These are phyloP conservation scores for Fusarium mundagurra DNA, from an alignment of 2,329 filamentous ascomycete species.

Conservation along the genomic window DNA sequence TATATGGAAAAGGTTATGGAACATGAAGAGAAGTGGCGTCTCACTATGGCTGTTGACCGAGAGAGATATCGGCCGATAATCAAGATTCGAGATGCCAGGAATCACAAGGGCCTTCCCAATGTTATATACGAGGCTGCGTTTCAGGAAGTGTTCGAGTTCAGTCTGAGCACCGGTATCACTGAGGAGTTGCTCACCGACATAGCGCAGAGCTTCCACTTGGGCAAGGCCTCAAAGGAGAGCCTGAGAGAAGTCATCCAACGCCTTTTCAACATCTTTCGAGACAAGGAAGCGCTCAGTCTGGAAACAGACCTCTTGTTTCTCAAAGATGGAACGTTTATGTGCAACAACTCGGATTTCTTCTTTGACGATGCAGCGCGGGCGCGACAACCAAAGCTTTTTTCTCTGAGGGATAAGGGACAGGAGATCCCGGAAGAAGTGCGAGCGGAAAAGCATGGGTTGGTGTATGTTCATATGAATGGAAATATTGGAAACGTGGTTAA, in stretches of 20 bases:
- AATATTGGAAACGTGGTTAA: conserved; percentile 88
- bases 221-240: not conserved
- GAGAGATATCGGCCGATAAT: conserved; percentile 51
- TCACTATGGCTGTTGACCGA: conserved; percentile 56
- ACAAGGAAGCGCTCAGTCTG: conserved; percentile 58
- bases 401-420: conserved; percentile 46
- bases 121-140: not conserved
- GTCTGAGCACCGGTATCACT: conserved; percentile 43
- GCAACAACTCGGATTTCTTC: conserved; percentile 52
- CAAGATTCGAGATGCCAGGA: conserved; percentile 41
- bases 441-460: conserved; percentile 72
- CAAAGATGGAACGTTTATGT: conserved; percentile 43
- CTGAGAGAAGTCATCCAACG: conserved; percentile 35
- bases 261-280: conserved; percentile 52
- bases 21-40: conserved; percentile 50
- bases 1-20: conserved; percentile 49
- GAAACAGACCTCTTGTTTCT: conserved; percentile 53
- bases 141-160: conserved; percentile 38
- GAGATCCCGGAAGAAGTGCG: conserved; percentile 50
- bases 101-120: conserved; percentile 20
- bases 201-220: not conserved
- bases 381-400: conserved; percentile 54
- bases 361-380: conserved; percentile 59
- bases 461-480: conserved; percentile 73
- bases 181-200: conserved; percentile 30